Percentiles rank a stretch among this genome's conserved stretches.
Conservation (phyloP, 495 filamentous ascomycete genomes). For the Lepidopterella palustris region DNA sequence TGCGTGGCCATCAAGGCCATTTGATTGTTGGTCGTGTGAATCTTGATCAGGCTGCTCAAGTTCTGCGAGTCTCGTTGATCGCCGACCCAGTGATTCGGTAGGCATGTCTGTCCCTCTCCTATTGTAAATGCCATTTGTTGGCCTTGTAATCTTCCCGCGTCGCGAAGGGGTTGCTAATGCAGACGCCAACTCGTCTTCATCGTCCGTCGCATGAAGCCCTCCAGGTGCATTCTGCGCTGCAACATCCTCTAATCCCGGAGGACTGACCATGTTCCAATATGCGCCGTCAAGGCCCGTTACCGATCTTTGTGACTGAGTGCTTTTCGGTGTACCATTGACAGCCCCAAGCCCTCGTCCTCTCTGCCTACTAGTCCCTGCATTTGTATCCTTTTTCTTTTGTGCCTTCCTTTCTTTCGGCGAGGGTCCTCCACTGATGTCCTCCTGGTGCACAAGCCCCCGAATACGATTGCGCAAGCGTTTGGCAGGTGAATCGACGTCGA, state of each 20-base stretch:
- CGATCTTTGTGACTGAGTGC: background rate
- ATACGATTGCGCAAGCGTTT: background rate
- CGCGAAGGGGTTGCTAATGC: constrained; percentile 9
- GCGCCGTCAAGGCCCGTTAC: too few relatives aligned
- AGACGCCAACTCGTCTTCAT: constrained; percentile 17
- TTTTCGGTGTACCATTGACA: background rate
- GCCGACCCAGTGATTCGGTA: background rate
- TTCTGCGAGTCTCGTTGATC: background rate
- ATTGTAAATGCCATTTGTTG: background rate
- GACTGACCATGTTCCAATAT: too few relatives aligned
- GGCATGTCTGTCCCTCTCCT: background rate
- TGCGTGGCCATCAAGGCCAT: background rate
- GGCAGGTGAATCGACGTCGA: background rate
- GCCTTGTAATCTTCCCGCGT: background rate
- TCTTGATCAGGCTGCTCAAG: background rate
- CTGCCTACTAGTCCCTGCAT: background rate
- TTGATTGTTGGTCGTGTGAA: background rate
- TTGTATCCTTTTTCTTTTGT: background rate
- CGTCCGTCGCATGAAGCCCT: constrained; percentile 4
- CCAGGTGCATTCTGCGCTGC: constrained; percentile 2
- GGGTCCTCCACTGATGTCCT: background rate
- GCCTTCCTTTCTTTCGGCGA: background rate
- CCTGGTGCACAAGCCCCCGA: background rate
- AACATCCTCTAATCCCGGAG: too few relatives aligned
- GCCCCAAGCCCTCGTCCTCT: background rate